A percentile compares a stretch with the other conserved stretches of the same genome.
These are phyloP conservation scores for Groenewaldozyma sp. DNA, from an alignment of 1,139 yeast species.

Conservation along the genomic window DNA sequence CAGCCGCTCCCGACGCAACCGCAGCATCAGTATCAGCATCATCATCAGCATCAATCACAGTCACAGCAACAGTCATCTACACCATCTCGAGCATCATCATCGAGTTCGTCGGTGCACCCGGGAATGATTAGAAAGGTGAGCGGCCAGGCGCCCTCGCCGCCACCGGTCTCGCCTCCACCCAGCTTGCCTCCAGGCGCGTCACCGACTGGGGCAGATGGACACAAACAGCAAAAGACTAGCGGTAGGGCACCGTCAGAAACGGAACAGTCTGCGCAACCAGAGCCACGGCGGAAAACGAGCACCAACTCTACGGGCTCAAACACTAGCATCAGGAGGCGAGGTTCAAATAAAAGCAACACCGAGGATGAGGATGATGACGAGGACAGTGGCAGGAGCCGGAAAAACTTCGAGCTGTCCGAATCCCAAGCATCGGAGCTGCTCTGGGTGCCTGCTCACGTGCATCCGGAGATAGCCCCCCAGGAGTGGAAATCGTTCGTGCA, in stretches of 20 bases:
- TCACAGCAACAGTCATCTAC: background rate
- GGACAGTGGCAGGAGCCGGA: background rate
- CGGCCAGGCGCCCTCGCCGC: slow-evolving; percentile 10
- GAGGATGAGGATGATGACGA: background rate
- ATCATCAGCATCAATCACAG: background rate
- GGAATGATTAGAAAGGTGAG: slow-evolving; percentile 2
- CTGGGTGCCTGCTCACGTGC: slow-evolving; percentile 95
- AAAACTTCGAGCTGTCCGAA: slow-evolving; percentile 12
- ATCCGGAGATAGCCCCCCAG: slow-evolving; percentile 90
- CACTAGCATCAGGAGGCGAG: too few species aligned
- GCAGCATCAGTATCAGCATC: background rate
- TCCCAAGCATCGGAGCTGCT: slow-evolving; percentile 33
- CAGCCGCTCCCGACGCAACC: slow-evolving; percentile 6
- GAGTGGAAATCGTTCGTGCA: slow-evolving; percentile 78
- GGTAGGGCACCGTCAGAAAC: background rate
- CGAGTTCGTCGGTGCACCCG: background rate
- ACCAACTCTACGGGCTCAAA: too few species aligned
- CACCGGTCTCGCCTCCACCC: slow-evolving; percentile 7
- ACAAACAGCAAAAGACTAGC: background rate
- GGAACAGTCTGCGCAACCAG: background rate
- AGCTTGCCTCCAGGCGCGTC: background rate
- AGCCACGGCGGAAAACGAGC: background rate
- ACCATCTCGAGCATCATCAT: background rate
- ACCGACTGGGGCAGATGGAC: background rate
- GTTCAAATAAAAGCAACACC: background rate